These are phyloP conservation scores for Inga laurina DNA, from an alignment of 306 rosid genomes.

Conservation along the genomic window DNA sequence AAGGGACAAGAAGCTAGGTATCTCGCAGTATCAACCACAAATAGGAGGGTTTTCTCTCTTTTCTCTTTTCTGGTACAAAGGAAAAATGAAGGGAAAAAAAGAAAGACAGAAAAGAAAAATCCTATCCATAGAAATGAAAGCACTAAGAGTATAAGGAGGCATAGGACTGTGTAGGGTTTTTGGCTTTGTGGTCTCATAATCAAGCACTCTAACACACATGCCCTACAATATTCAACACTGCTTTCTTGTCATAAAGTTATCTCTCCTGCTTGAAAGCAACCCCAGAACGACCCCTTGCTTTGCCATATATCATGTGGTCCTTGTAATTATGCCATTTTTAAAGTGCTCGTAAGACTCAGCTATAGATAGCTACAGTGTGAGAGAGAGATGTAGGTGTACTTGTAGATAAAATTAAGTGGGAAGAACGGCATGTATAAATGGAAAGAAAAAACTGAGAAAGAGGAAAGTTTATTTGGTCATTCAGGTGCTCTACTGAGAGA, in stretches of 20 bases:
- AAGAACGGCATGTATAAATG: constrained; percentile 78
- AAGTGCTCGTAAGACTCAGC: constrained; percentile 52
- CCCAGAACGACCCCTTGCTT: constrained; percentile 53
- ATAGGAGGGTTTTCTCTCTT: background rate
- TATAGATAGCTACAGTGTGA: background rate
- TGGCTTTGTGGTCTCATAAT: constrained; percentile 39
- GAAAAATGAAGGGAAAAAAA: background rate
- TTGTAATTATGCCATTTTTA: constrained; percentile 55
- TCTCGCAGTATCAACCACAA: constrained; percentile 41
- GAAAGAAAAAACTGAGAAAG: constrained; percentile 46
- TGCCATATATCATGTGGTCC: constrained; percentile 74
- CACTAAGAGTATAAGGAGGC: constrained; percentile 29
- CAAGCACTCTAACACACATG: constrained; percentile 39
- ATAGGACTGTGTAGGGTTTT: constrained; percentile 35
- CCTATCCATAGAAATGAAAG: constrained; percentile 40
- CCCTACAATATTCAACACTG: constrained; percentile 43
- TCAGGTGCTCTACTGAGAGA: constrained; percentile 7
- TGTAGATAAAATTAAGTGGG: constrained; percentile 43
- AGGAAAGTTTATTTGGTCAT: constrained; percentile 3
- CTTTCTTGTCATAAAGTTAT: constrained; percentile 59
- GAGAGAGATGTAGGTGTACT: background rate
- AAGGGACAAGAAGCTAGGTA: constrained; percentile 20
- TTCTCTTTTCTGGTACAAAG: constrained; percentile 23
- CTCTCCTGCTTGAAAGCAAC: constrained; percentile 90
- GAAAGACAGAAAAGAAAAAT: background rate